These are phyloP conservation scores for Babesia bigemina DNA, from an alignment of 169 alveolate species.

Conservation along the genomic window DNA sequence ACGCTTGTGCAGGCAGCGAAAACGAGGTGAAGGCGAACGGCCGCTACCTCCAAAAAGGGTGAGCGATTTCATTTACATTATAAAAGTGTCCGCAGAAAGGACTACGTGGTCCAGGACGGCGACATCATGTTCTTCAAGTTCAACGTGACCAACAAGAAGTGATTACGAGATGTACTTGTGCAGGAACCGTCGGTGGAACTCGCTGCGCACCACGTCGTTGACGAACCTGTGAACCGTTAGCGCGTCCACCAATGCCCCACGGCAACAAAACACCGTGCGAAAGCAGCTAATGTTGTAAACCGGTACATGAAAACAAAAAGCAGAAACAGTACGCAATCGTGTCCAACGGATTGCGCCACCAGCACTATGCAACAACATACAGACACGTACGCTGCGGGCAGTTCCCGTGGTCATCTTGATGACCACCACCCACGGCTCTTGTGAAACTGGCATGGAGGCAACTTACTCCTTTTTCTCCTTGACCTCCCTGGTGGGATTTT, in stretches of 20 bases:
- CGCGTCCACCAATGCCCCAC: neutral
- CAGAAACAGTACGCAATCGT: neutral
- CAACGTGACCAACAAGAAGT: slow-evolving; percentile 91
- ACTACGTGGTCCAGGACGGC: slow-evolving; percentile 96
- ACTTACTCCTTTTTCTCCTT: slow-evolving; percentile 46
- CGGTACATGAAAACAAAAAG: neutral
- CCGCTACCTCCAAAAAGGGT: slow-evolving; percentile 89
- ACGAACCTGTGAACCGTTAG: slow-evolving; percentile 63
- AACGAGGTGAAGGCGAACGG: slow-evolving; percentile 93
- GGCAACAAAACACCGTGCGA: neutral
- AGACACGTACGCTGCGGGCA: neutral
- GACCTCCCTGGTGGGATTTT: slow-evolving; percentile 48
- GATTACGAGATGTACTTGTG: slow-evolving; percentile 80
- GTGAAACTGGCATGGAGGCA: neutral
- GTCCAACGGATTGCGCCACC: too few species aligned
- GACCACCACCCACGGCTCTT: neutral
- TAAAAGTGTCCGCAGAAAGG: slow-evolving; percentile 74
- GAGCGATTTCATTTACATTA: neutral
- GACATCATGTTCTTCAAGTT: slow-evolving; percentile 97
- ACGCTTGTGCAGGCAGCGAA: slow-evolving; percentile 66
- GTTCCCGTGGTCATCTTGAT: neutral
- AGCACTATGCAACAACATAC: neutral
- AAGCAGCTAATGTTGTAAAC: neutral
- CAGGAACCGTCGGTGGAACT: slow-evolving; percentile 90
- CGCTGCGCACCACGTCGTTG: slow-evolving; percentile 93